Evolutionary conservation across 768 basidiomycete genomes (phyloP).

Genomic region (Crassisporium funariophilum): DNA sequence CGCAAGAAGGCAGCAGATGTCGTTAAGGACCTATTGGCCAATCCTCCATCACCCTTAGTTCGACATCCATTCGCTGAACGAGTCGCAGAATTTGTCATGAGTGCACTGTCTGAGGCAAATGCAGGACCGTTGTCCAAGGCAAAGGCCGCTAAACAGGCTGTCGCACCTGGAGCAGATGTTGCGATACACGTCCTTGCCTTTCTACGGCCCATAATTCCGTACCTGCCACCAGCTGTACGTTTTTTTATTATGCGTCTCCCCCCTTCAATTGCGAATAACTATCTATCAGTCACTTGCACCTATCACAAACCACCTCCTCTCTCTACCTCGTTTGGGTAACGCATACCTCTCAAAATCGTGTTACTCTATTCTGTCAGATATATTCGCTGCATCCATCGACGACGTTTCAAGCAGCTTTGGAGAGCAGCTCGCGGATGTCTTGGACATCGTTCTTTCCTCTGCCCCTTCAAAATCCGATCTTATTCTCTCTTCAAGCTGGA

Average conservation of each 20-base stretch:
- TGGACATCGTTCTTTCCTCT: constrained; percentile 69
- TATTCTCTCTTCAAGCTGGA: constrained; percentile 75
- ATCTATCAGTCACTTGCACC: constrained; percentile 62
- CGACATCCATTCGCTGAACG: constrained; percentile 86
- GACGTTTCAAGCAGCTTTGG: constrained; percentile 51
- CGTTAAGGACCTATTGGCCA: constrained; percentile 72
- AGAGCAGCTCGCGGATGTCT: constrained; percentile 59
- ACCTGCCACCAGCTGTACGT: constrained; percentile 73
- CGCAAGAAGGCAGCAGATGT: constrained; percentile 88
- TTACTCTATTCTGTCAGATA: constrained; percentile 83
- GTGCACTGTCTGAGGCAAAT: constrained; percentile 65
- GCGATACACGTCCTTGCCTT: constrained; percentile 79
- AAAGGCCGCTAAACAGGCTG: constrained; percentile 56
- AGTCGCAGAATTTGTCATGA: constrained; percentile 78
- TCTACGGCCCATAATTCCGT: constrained; percentile 59
- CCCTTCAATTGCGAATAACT: constrained; percentile 7
- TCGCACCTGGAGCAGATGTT: constrained; percentile 63
- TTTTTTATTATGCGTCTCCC: neutral
- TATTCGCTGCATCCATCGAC: constrained; percentile 60
- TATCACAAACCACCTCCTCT: constrained; percentile 71
- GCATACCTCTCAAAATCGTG: constrained; percentile 87
- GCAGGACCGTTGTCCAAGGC: constrained; percentile 61
- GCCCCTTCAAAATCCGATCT: constrained; percentile 71
- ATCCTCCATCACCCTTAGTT: constrained; percentile 74
- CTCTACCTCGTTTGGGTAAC: constrained; percentile 84